phyloP scores from a whole-genome alignment of 2,329 filamentous ascomycete species.

The Phoma sp. region DNA sequence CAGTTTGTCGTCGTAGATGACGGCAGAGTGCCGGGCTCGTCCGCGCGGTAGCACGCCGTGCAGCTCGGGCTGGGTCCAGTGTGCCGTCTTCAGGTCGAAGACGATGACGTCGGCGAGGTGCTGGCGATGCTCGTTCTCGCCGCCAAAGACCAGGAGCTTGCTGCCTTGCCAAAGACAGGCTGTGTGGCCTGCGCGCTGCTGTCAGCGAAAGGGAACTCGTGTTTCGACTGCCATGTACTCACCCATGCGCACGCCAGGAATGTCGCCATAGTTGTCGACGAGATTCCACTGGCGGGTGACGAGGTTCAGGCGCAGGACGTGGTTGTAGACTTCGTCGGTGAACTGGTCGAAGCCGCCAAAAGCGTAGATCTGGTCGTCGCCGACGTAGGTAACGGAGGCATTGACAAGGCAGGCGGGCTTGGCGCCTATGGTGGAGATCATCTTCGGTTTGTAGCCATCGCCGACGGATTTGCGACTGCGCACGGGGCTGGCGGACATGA shows the following conservation, averaged over 20 bases:
- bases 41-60: constrained; percentile 86
- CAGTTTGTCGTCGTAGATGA: constrained; percentile 94
- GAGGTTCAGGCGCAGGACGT: constrained; percentile 88
- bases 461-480: constrained; percentile 56
- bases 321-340: constrained; percentile 98
- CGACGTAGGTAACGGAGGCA: constrained; percentile 97
- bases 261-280: constrained; percentile 98
- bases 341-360: constrained; percentile 99
- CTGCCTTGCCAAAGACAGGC: constrained; percentile 91
- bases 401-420: constrained; percentile 95
- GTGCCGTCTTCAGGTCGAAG: constrained; percentile 90
- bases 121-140: constrained; percentile 95
- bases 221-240: constrained; percentile 35
- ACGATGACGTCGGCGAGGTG: constrained; percentile 96
- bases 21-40: constrained; percentile 88
- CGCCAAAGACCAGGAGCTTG: constrained; percentile 96
- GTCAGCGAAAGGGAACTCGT: constrained; percentile 16
- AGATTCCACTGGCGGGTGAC: constrained; percentile 90
- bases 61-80: constrained; percentile 93
- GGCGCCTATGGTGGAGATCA: constrained; percentile 66
- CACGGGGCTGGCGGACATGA: constrained; percentile 81
- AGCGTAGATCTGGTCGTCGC: constrained; percentile 95
- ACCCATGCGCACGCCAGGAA: constrained; percentile 97
- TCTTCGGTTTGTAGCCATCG: constrained; percentile 83
- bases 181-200: constrained; percentile 73